Evolutionary conservation across 495 filamentous ascomycete species (phyloP).

Genomic region (Cladorrhinum samala): DNA sequence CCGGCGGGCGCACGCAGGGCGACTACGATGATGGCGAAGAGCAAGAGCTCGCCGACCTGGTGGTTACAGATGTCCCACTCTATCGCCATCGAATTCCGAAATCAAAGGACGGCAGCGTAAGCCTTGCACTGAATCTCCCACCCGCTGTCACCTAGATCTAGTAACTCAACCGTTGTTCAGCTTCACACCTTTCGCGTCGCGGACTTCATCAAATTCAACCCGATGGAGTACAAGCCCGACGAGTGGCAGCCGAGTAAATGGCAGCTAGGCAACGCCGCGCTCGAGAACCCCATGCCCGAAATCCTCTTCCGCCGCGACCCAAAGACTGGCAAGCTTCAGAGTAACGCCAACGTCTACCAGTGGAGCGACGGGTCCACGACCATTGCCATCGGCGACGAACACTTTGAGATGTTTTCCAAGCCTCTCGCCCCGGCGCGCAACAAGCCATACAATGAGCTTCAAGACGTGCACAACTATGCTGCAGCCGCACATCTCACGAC

Average conservation of each 20-base stretch:
- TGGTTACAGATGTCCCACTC: constrained; percentile 50
- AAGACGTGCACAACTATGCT: constrained; percentile 76
- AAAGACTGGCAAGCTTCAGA: constrained; percentile 51
- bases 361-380: constrained; percentile 87
- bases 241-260: constrained; percentile 52
- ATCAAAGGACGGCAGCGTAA: constrained; percentile 61
- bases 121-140: background rate
- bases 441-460: constrained; percentile 60
- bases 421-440: constrained; percentile 58
- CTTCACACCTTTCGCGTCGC: constrained; percentile 75
- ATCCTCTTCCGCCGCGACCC: constrained; percentile 38
- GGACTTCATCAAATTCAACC: constrained; percentile 69
- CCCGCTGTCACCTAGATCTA: background rate
- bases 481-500: constrained; percentile 64
- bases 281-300: constrained; percentile 32
- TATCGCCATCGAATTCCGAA: constrained; percentile 64
- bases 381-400: constrained; percentile 62
- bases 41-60: constrained; percentile 44
- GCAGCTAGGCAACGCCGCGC: constrained; percentile 40
- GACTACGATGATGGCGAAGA: constrained; percentile 44
- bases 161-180: constrained; percentile 36
- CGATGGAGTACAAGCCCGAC: constrained; percentile 64
- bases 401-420: constrained; percentile 74
- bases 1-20: constrained; percentile 24
- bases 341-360: constrained; percentile 68